Evolutionary conservation across 208 protist species (phyloP).

Genomic region (Blastocrithidia nonstop): DNA sequence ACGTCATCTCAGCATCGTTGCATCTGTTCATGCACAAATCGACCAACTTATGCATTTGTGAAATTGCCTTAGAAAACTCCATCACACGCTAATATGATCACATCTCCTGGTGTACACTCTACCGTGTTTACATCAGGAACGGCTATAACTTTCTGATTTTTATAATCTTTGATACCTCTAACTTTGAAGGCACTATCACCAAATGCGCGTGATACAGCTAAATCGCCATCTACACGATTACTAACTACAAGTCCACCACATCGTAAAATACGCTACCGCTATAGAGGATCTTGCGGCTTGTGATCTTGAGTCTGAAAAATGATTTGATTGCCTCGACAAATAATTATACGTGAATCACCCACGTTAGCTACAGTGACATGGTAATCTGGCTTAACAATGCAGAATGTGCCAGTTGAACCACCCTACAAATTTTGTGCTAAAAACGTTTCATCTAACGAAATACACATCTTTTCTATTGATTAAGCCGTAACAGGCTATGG

Average conservation of each 20-base stretch:
- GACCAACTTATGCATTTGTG: conserved; percentile 66
- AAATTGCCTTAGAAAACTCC: conserved; percentile 85
- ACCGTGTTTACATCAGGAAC: conserved; percentile 67
- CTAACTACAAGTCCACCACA: conserved; percentile 76
- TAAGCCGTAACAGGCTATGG: conserved; percentile 32
- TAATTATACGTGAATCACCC: conserved; percentile 82
- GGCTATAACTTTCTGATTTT: conserved; percentile 76
- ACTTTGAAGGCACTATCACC: conserved; percentile 88
- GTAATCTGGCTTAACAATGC: conserved; percentile 32
- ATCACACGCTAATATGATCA: conserved; percentile 80
- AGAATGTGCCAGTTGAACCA: conserved; percentile 76
- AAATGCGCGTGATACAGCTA: conserved; percentile 88
- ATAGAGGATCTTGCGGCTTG: conserved; percentile 61
- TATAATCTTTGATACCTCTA: conserved; percentile 28
- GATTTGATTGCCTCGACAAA: conserved; percentile 36
- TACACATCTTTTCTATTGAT: conserved; percentile 51
- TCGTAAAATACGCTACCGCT: conserved; percentile 72
- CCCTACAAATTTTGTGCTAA: conserved; percentile 36
- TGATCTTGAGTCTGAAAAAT: conserved; percentile 81
- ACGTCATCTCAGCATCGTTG: conserved; percentile 44
- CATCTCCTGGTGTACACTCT: conserved; percentile 45
- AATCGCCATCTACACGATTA: conserved; percentile 84
- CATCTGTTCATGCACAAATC: conserved; percentile 55
- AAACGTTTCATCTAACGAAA: conserved; percentile 62
- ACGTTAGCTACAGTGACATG: conserved; percentile 70